Evolutionary conservation across 495 filamentous ascomycete genomes (phyloP), one percentile per base, ranked within the genome.

Genomic region (Penicillium goetzii): DNA sequence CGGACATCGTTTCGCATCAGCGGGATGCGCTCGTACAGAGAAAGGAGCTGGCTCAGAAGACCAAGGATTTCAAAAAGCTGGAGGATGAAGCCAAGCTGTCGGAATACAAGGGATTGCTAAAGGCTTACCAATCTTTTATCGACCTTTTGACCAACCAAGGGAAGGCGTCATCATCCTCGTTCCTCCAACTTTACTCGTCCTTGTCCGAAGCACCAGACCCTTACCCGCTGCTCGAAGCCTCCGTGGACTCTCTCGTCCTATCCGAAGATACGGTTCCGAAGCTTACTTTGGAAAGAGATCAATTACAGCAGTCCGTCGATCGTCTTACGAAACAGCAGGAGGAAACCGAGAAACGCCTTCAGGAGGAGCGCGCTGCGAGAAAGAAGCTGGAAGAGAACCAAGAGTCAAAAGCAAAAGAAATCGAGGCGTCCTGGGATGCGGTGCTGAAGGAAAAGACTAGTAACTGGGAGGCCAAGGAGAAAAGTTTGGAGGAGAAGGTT

Each of bases 1-100:
- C 92, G 4, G 96, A 99, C 68, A 92, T 99, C 52, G 92, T 98
- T 45, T 80, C 89, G 43, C 90, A 92, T 70, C 95, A 99, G 71
- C 86, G 92, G 65, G 96, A 97, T 76, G 88, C 93, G 21, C 88
- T 97, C 11, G 88, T 97, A 15, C 93, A 97, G 72, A 86, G 95
- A 51, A 99, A 99, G 71, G 95, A 99, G 57, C 84, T 99, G 19
- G 95, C 95, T 17, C 93, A 97, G 76, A 98, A 97, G 80, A 99
- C 95, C 3, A 99, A 98, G 72, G 95, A 98, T 73, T 99, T 97
- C 68, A 81, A 92, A 64, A 99, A 97, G 74, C 84, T 97, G 3
- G 95, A 98, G 59, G 96, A 99, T 80, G 83, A 91, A 12, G 87
- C 85, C 40, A 98, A 97, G 76, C 81, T 97, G 21, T 79, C 79